A percentile compares a stretch with the other conserved stretches of the same genome.
Evolutionary conservation across 345 rosid species (phyloP).

Genomic region (Tarenaya hassleriana): DNA sequence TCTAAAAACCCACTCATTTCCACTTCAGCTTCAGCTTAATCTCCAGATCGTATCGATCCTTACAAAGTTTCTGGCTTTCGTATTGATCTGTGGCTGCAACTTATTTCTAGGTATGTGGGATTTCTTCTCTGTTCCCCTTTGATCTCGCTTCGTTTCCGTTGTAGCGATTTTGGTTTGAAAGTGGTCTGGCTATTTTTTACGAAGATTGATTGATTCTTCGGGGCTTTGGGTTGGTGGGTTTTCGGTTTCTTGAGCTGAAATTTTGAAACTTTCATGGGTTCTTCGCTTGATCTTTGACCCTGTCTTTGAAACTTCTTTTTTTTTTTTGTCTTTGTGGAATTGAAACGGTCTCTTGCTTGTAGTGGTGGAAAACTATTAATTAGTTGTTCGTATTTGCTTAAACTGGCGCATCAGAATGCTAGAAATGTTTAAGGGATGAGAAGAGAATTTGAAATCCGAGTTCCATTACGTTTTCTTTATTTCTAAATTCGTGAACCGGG

Average conservation of each 20-base stretch:
- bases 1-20: background rate
- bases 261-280: background rate
- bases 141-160: background rate
- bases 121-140: background rate
- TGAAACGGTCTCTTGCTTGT: slow-evolving; percentile 16
- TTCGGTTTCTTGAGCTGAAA: background rate
- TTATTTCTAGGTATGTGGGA: slow-evolving; percentile 23
- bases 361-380: slow-evolving; percentile 18
- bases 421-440: background rate
- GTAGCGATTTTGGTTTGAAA: background rate
- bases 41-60: background rate
- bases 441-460: slow-evolving; percentile 9
- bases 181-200: slow-evolving; percentile 13
- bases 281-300: slow-evolving; percentile 15
- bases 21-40: slow-evolving; percentile 14
- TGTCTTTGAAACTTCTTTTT: background rate
- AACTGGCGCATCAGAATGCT: background rate
- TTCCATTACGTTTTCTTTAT: background rate
- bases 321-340: slow-evolving; percentile 12
- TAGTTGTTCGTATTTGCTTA: background rate
- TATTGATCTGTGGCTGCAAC: background rate
- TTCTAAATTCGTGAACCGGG: no score
- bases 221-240: no score
- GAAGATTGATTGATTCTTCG: background rate
- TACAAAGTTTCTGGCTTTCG: slow-evolving; percentile 16